Evolutionary conservation across 257 asterid species (phyloP), one percentile per base, ranked within the genome.

Genomic region (Penstemon newberryi): DNA sequence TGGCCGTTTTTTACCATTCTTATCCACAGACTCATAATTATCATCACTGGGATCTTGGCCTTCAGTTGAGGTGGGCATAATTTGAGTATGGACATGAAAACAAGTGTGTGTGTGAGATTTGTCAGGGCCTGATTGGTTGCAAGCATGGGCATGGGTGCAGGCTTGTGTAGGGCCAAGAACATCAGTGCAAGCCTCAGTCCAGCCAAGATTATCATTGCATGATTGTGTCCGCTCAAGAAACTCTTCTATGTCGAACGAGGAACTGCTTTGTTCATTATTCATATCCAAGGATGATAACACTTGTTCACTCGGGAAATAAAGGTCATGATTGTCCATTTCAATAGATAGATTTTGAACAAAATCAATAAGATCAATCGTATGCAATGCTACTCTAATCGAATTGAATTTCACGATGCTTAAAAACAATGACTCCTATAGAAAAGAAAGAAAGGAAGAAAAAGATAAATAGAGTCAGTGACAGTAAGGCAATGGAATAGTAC

Each of bases 71-170:
- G 93, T 74, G 11, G 96, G 91, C 81, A 86, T 77, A 11, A 90
- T 84, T 78, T 93, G 93, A 66, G 96, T 93, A 60, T 93, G 99
- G 69, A 88, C 97, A 75, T 93, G 99, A 70, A 86, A 87, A 66
- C 99, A 93, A 1, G 96, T 93, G 75, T 93, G 97, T 1, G 87
- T 85, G 79, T 85, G 90, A 62, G 90, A 79, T 51, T 80, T 72
- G 77, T 93, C 96, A 0, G 97, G 97, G 55, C 96, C 97, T 3
- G 91, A 86, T 0, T 91, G 96, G 78, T 84, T 87, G 79, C 99
- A 93, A 70, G 99, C 96, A 67, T 93, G 99, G 45, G 97, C 86
- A 75, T 93, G 99, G 50, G 99, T 88, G 75, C 88, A 85, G 56
- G 91, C 86, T 50, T 85, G 91, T 6, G 90, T 78, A 60, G 82